Conservation (phyloP, 225 moss, liverwort and hornwort species). For the Polytrichum formosum region DNA sequence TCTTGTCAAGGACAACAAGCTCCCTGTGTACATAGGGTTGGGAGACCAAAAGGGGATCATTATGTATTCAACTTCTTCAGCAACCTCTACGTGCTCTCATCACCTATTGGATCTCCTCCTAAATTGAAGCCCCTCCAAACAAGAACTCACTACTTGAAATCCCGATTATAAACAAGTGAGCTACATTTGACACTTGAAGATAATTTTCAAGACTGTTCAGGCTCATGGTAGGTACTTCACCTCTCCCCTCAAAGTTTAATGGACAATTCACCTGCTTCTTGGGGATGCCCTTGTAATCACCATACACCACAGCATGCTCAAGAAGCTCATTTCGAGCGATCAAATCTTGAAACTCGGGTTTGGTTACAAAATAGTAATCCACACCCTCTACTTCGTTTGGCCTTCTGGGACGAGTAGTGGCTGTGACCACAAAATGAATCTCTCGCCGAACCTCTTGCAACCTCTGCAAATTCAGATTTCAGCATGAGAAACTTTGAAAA, state of each 20-base stretch:
- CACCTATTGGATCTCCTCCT: too few relatives aligned
- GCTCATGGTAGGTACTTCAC: too few relatives aligned
- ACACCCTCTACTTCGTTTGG: constrained; percentile 82
- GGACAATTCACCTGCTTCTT: constrained; percentile 69
- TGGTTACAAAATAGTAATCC: constrained; percentile 94
- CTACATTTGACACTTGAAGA: too few relatives aligned
- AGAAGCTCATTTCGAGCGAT: constrained; percentile 83
- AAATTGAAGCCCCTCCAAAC: too few relatives aligned
- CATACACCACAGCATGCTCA: constrained; percentile 96
- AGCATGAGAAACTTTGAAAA: constrained; percentile 5
- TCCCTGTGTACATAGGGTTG: too few relatives aligned
- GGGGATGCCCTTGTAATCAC: constrained; percentile 97
- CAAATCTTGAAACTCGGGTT: constrained; percentile 83
- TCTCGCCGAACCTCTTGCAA: constrained; percentile 77
- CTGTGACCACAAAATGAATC: constrained; percentile 92
- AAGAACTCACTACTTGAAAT: too few relatives aligned
- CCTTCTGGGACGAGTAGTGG: constrained; percentile 76
- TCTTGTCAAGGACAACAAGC: too few relatives aligned
- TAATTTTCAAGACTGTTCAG: too few relatives aligned
- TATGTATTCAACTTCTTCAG: too few relatives aligned
- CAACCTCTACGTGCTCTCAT: too few relatives aligned
- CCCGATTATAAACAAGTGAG: too few relatives aligned
- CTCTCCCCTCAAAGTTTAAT: background rate
- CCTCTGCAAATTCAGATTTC: constrained; percentile 29
- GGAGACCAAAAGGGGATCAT: too few relatives aligned